Conservation (phyloP, 257 asterid species). For the Solanum sejunctum region DNA sequence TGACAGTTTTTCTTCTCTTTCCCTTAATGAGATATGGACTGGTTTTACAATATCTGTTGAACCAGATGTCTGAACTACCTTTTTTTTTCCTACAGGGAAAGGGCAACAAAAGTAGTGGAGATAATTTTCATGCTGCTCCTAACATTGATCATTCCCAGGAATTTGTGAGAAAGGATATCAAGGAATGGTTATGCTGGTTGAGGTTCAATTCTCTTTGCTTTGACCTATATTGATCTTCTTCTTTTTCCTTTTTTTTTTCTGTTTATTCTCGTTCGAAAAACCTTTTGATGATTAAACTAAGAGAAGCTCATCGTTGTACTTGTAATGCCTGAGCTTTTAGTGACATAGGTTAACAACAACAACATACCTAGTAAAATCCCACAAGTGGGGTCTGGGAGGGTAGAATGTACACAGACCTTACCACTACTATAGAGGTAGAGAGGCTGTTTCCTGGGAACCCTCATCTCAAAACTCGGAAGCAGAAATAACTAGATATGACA, state of each 20-base stretch:
- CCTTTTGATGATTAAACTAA: background rate
- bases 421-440: too few relatives aligned
- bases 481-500: too few relatives aligned
- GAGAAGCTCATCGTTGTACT: background rate
- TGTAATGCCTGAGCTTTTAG: background rate
- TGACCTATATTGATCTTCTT: background rate
- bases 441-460: too few relatives aligned
- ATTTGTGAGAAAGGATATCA: conserved; percentile 82
- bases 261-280: background rate
- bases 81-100: conserved; percentile 45
- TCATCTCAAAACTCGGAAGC: too few relatives aligned
- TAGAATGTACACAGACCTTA: too few relatives aligned
- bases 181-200: conserved; percentile 88
- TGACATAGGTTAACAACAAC: background rate
- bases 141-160: conserved; percentile 98
- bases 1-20: background rate
- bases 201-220: conserved; percentile 33
- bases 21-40: background rate
- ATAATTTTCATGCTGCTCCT: conserved; percentile 97
- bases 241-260: background rate
- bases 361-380: too few relatives aligned
- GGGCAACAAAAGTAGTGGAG: conserved; percentile 97
- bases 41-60: background rate
- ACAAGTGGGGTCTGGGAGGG: too few relatives aligned
- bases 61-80: background rate